These are phyloP conservation scores for Durusdinium trenchii DNA, from an alignment of 73 alveolate genomes.

Conservation along the genomic window DNA sequence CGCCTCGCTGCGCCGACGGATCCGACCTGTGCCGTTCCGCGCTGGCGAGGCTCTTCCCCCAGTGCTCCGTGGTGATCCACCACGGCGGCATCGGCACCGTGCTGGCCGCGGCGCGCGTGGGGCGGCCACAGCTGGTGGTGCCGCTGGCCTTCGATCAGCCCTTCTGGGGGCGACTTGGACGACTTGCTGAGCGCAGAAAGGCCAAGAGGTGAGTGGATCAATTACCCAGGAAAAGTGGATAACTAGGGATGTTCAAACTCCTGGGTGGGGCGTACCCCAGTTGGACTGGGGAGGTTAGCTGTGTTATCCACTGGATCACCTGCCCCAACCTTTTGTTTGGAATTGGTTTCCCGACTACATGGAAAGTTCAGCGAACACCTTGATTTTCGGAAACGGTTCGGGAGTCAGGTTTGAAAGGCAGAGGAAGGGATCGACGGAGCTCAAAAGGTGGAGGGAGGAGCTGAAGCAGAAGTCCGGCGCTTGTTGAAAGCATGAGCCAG, in stretches of 20 bases:
- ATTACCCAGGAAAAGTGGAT: background rate
- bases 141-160: slow-evolving; percentile 84
- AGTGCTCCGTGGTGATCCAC: slow-evolving; percentile 20
- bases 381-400: too few species aligned
- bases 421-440: too few species aligned
- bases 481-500: too few species aligned
- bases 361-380: too few species aligned
- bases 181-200: too few species aligned
- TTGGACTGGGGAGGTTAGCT: too few species aligned
- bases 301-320: too few species aligned
- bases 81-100: slow-evolving; percentile 93
- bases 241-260: background rate
- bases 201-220: background rate
- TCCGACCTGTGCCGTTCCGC: background rate
- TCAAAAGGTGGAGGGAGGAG: too few species aligned
- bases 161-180: slow-evolving; percentile 52
- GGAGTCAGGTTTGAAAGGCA: too few species aligned
- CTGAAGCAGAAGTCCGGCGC: too few species aligned
- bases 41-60: slow-evolving; percentile 11
- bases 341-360: too few species aligned
- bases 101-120: slow-evolving; percentile 37
- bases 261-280: background rate
- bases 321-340: too few species aligned
- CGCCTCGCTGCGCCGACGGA: background rate
- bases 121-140: slow-evolving; percentile 15